A percentile compares a stretch with the other conserved stretches of the same genome.
phyloP scores from a whole-genome alignment of 2,329 filamentous ascomycete genomes.

The Fusarium annulatum region DNA sequence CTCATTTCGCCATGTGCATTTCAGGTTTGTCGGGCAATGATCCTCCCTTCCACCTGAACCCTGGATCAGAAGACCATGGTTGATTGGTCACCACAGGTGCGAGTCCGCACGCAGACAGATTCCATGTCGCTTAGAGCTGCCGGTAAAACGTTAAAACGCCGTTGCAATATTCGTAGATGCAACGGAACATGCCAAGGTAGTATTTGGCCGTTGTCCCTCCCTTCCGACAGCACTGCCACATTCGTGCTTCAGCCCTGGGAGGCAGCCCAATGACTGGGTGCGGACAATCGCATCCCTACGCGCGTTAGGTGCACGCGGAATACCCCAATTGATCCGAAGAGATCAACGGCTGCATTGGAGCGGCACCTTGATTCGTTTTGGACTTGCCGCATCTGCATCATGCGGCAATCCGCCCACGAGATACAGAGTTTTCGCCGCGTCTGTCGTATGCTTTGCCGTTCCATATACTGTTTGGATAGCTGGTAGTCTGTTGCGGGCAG shows the following conservation, averaged over 20 bases:
- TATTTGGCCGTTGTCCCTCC: conserved; percentile 28
- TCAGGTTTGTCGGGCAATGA: conserved; percentile 23
- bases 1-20: conserved; percentile 23
- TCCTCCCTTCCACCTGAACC: conserved; percentile 2
- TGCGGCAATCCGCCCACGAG: conserved; percentile 28
- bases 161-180: conserved; percentile 12
- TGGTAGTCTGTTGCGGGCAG: conserved; percentile 13
- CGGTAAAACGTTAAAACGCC: conserved; percentile 14
- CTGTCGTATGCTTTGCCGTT: conserved; percentile 25
- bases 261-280: conserved; percentile 19
- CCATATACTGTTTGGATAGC: conserved; percentile 18
- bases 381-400: conserved; percentile 36
- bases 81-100: not conserved
- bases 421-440: conserved; percentile 34
- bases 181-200: conserved; percentile 19
- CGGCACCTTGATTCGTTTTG: conserved; percentile 38
- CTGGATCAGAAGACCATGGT: not conserved
- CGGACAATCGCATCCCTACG: conserved; percentile 21
- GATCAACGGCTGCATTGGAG: conserved; percentile 37
- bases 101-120: not conserved
- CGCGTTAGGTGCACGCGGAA: conserved; percentile 32
- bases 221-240: conserved; percentile 35
- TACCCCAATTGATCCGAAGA: conserved; percentile 38
- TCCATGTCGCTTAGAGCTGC: conserved; percentile 1
- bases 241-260: conserved; percentile 35